These are phyloP conservation scores for Populus euphratica DNA, from an alignment of 345 rosid genomes.

Conservation along the genomic window DNA sequence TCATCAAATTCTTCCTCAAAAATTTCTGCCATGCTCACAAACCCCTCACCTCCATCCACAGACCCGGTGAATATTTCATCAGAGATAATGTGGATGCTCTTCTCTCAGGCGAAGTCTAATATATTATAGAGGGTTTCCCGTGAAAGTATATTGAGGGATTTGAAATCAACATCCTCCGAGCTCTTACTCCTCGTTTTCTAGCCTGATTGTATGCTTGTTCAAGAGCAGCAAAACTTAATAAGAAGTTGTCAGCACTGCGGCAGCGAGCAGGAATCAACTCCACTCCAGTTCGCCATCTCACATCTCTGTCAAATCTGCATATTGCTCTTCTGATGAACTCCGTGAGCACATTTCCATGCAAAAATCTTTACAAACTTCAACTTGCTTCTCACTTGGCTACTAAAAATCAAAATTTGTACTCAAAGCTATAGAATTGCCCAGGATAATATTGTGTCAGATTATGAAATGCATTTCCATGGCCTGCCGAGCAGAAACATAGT, in stretches of 20 bases:
- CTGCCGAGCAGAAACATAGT: constrained; percentile 82
- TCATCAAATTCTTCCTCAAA: constrained; percentile 57
- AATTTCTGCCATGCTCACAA: constrained; percentile 83
- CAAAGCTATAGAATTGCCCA: constrained; percentile 44
- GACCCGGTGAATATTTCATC: constrained; percentile 91
- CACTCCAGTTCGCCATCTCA: constrained; percentile 73
- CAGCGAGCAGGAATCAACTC: constrained; percentile 87
- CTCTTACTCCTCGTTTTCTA: constrained; percentile 67
- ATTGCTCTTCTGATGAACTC: constrained; percentile 14
- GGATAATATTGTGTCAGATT: constrained; percentile 89
- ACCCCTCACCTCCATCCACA: constrained; percentile 58
- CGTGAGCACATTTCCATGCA: not conserved
- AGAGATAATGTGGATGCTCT: constrained; percentile 76
- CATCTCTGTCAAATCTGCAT: constrained; percentile 83
- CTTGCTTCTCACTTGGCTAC: not conserved
- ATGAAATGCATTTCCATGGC: constrained; percentile 82
- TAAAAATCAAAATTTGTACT: not conserved
- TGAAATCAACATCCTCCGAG: constrained; percentile 71
- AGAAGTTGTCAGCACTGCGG: constrained; percentile 73
- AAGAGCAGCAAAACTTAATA: constrained; percentile 55
- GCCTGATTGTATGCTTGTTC: constrained; percentile 87
- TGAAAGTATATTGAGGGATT: constrained; percentile 67
- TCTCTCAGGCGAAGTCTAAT: constrained; percentile 68
- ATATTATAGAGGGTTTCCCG: constrained; percentile 53
- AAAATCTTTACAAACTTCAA: not conserved